Evolutionary conservation across 495 filamentous ascomycete species (phyloP).

Genomic region (Collariella sp.): DNA sequence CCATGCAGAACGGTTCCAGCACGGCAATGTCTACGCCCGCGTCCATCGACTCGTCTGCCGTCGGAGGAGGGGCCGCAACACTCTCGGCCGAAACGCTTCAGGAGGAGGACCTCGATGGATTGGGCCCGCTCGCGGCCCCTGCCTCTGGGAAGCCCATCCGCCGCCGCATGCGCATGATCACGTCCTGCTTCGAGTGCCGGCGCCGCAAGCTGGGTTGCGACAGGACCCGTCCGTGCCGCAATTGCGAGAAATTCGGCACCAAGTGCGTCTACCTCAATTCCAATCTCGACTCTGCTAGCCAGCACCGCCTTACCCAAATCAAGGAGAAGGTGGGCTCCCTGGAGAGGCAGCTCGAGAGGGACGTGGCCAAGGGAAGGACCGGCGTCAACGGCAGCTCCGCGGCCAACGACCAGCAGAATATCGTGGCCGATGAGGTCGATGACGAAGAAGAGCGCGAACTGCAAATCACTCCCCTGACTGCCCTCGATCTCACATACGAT

Average conservation of each 20-base stretch:
- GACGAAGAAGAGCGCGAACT: conserved; percentile 42
- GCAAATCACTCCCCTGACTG: conserved; percentile 47
- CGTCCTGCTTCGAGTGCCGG: conserved; percentile 62
- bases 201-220: conserved; percentile 75
- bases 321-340: conserved; percentile 62
- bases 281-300: conserved; percentile 50
- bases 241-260: conserved; percentile 53
- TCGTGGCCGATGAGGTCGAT: conserved; percentile 40
- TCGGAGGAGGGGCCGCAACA: not conserved
- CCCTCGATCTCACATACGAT: conserved; percentile 55
- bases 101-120: not conserved
- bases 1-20: not conserved
- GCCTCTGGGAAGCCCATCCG: conserved; percentile 40
- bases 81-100: not conserved
- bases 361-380: conserved; percentile 35
- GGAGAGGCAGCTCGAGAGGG: conserved; percentile 52
- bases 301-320: conserved; percentile 54
- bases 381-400: not conserved
- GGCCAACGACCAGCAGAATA: conserved; percentile 10
- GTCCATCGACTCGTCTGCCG: not conserved
- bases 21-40: not conserved
- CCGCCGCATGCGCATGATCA: conserved; percentile 60
- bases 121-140: not conserved
- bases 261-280: conserved; percentile 59
- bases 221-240: conserved; percentile 62